Conservation (phyloP, 1,284 basidiomycete genomes). For the Ustilago xerochloae region DNA sequence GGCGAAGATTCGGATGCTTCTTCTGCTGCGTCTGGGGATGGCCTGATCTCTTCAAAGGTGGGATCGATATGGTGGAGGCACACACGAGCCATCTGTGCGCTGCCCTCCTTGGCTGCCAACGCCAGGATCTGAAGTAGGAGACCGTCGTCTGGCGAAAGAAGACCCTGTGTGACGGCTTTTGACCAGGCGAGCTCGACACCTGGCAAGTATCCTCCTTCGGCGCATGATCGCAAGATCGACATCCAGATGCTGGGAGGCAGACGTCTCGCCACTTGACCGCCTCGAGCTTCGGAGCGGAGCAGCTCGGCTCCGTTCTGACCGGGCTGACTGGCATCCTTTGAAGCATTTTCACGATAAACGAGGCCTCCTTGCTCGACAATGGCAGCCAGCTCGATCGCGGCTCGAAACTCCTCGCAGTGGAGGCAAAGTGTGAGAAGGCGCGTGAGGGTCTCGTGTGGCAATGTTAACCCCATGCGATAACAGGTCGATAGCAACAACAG, state of each 20-base stretch:
- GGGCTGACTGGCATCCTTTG: neutral
- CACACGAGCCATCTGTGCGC: conserved; percentile 25
- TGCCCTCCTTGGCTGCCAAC: conserved; percentile 46
- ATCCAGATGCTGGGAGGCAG: conserved; percentile 54
- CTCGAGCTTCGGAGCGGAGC: conserved; percentile 7
- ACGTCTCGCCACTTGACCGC: conserved; percentile 21
- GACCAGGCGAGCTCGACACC: conserved; percentile 58
- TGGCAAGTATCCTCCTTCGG: conserved; percentile 46
- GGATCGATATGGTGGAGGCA: conserved; percentile 30
- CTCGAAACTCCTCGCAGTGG: conserved; percentile 39
- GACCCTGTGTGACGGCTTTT: conserved; percentile 23
- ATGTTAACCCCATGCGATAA: conserved; percentile 10
- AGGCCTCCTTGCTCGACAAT: conserved; percentile 35
- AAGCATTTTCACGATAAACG: conserved; percentile 5
- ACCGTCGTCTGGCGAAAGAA: conserved; percentile 51
- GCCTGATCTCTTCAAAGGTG: neutral
- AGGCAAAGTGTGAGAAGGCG: conserved; percentile 28
- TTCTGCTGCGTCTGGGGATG: neutral
- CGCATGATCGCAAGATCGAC: conserved; percentile 49
- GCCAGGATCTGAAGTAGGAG: conserved; percentile 38
- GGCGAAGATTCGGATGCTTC: neutral
- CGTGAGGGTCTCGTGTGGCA: conserved; percentile 26
- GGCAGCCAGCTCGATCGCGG: conserved; percentile 49
- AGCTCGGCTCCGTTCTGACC: neutral
- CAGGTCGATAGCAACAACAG: conserved; percentile 44